These are phyloP conservation scores for Calonectria multiphialidica DNA, from an alignment of 2,329 filamentous ascomycete species.

Conservation along the genomic window DNA sequence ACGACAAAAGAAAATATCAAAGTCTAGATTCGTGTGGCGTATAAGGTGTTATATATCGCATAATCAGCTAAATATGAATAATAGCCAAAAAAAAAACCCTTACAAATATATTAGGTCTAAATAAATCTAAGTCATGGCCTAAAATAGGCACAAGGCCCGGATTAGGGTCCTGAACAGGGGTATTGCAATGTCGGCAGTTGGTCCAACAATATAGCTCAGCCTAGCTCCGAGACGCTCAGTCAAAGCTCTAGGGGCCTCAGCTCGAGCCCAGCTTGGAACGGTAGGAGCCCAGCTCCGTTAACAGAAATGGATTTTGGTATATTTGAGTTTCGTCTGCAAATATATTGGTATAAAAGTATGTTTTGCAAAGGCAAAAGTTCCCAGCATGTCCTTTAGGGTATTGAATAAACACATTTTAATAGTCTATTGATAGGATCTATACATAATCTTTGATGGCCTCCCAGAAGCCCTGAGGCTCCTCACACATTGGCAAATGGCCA, in stretches of 20 bases:
- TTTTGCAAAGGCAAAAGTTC: no score
- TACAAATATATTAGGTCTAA: no score
- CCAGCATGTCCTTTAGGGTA: no score
- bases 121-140: no score
- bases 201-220: no score
- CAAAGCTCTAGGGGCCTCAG: background rate
- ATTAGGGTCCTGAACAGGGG: no score
- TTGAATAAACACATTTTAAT: background rate
- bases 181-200: no score
- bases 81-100: no score
- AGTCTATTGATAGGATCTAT: conserved; percentile 34
- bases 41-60: background rate
- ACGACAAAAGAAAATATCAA: background rate
- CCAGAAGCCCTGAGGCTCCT: conserved; percentile 77
- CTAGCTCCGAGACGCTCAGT: no score
- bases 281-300: background rate
- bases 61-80: no score
- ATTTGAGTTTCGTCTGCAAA: background rate
- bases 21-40: background rate
- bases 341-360: background rate
- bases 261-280: background rate
- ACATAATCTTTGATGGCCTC: conserved; percentile 71
- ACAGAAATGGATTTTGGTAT: background rate
- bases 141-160: no score
- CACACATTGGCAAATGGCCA: conserved; percentile 88